These are phyloP conservation scores for Helotiales sp. DNA, from an alignment of 2,329 filamentous ascomycete genomes.

Conservation along the genomic window DNA sequence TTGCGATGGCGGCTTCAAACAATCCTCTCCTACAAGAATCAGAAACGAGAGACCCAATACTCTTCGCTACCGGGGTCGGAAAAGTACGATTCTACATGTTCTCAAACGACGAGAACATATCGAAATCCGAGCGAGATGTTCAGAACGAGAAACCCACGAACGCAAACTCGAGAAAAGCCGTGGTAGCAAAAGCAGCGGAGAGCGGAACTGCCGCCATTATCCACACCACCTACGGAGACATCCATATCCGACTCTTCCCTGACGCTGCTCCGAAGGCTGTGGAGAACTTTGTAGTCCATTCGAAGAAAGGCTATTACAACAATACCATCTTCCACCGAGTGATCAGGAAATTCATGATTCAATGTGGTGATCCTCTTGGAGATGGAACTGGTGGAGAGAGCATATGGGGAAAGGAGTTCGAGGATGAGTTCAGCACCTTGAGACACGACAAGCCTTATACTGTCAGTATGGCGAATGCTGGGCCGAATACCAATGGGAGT, in stretches of 20 bases:
- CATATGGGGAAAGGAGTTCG: constrained; percentile 91
- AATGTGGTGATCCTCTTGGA: constrained; percentile 78
- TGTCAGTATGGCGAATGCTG: constrained; percentile 96
- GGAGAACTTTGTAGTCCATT: constrained; percentile 95
- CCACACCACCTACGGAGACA: constrained; percentile 93
- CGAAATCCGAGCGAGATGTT: constrained; percentile 82
- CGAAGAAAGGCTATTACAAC: constrained; percentile 92
- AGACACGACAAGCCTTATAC: constrained; percentile 97
- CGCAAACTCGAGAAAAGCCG: constrained; percentile 54
- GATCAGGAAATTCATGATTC: constrained; percentile 98
- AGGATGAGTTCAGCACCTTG: constrained; percentile 88
- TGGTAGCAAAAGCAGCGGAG: constrained; percentile 63
- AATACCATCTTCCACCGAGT: constrained; percentile 96
- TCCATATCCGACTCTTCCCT: constrained; percentile 89
- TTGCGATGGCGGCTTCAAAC: constrained; percentile 93
- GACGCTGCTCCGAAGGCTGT: constrained; percentile 91
- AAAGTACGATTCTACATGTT: constrained; percentile 98
- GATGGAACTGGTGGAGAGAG: constrained; percentile 89
- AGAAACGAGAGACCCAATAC: constrained; percentile 84
- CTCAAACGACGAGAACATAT: constrained; percentile 82
- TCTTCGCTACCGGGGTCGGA: constrained; percentile 78
- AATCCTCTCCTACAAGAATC: constrained; percentile 94
- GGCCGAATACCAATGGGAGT: constrained; percentile 90
- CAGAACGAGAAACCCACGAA: constrained; percentile 90
- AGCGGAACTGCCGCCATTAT: constrained; percentile 79